Evolutionary conservation across 495 filamentous ascomycete species (phyloP).

Genomic region (Corynascus novoguineensis): DNA sequence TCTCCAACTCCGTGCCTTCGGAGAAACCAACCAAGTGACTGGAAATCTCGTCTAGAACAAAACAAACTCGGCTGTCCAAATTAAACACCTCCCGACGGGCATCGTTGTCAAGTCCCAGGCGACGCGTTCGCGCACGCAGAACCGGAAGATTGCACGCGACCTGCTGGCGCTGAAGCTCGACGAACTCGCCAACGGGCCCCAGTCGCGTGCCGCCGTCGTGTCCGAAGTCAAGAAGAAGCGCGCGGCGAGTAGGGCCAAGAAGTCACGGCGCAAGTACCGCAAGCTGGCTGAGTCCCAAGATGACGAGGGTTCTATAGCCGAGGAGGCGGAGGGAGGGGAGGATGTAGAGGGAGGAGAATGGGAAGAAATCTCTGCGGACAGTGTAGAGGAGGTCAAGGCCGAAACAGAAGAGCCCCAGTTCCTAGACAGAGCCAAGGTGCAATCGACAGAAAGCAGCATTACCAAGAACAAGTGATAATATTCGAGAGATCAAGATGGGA

Average conservation of each 20-base stretch:
- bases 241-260: slow-evolving; percentile 46
- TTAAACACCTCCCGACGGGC: slow-evolving; percentile 83
- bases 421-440: neutral
- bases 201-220: slow-evolving; percentile 40
- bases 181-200: slow-evolving; percentile 46
- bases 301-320: slow-evolving; percentile 22
- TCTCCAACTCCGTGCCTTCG: slow-evolving; percentile 1
- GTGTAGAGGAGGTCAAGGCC: neutral
- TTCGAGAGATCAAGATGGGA: too few relatives aligned
- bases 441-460: neutral
- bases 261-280: slow-evolving; percentile 45
- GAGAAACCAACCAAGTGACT: neutral
- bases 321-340: neutral
- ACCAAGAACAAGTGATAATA: neutral
- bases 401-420: neutral
- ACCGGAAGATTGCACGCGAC: slow-evolving; percentile 77
- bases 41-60: slow-evolving; percentile 65
- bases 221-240: slow-evolving; percentile 42
- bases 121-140: slow-evolving; percentile 80
- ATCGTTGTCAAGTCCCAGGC: slow-evolving; percentile 88
- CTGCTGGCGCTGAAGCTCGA: slow-evolving; percentile 76
- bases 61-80: slow-evolving; percentile 90
- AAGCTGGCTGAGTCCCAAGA: slow-evolving; percentile 45
- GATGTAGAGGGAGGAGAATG: neutral
- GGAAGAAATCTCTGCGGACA: neutral